phyloP scores from a whole-genome alignment of 108 stramenopile species.

The Fragilaria radians region DNA sequence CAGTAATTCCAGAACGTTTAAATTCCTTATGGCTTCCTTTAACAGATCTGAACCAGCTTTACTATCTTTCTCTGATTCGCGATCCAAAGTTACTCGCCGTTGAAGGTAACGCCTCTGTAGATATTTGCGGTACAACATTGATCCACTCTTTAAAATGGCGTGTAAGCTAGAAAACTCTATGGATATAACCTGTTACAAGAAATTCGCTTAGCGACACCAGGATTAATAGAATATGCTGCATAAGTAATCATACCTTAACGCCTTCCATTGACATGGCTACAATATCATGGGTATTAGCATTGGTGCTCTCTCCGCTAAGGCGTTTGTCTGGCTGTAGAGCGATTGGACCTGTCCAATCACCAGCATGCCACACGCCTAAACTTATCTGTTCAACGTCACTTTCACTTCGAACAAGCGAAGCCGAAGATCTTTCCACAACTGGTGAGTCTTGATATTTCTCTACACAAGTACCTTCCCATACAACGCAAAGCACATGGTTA shows the following conservation, averaged over 20 bases:
- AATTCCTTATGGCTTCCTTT: constrained; percentile 39
- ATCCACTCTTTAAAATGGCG: constrained; percentile 65
- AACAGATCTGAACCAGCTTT: constrained; percentile 15
- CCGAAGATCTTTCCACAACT: neutral
- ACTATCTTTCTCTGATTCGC: neutral
- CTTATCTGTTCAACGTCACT: neutral
- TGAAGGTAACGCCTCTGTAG: constrained; percentile 29
- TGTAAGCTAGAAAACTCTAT: constrained; percentile 67
- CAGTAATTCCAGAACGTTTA: constrained; percentile 66
- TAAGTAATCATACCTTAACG: constrained; percentile 48
- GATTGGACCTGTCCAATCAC: constrained; percentile 73
- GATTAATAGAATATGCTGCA: neutral
- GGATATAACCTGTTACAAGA: constrained; percentile 30
- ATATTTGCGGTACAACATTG: constrained; percentile 66
- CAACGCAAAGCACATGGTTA: constrained; percentile 45
- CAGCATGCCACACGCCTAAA: constrained; percentile 59
- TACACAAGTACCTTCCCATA: constrained; percentile 70
- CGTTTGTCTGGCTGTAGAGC: constrained; percentile 59
- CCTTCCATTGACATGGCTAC: constrained; percentile 79
- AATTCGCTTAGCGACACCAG: neutral
- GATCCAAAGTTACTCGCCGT: neutral
- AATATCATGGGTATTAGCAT: constrained; percentile 48
- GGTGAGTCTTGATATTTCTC: constrained; percentile 16
- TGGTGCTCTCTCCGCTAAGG: constrained; percentile 61
- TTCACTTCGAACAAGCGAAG: constrained; percentile 1